Conservation (phyloP, 2,329 filamentous ascomycete genomes). For the Trichoderma koningiopsis region DNA sequence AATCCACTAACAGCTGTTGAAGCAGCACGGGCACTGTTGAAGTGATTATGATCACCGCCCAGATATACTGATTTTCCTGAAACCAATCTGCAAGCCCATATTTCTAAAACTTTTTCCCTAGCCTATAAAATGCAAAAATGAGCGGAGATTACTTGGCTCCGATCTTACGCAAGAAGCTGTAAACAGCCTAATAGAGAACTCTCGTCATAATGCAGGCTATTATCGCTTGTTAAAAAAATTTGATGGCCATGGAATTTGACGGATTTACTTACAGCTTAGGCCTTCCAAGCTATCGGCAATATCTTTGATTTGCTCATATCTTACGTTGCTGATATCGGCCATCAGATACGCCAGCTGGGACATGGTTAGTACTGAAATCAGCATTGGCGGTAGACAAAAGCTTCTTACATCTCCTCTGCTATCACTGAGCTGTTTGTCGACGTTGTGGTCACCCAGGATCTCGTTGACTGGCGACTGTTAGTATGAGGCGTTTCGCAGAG, state of each 20-base stretch:
- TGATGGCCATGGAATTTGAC: background rate
- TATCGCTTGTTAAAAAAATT: conserved; percentile 24
- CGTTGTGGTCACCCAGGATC: conserved; percentile 91
- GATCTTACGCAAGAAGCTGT: background rate
- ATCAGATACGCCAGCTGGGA: conserved; percentile 84
- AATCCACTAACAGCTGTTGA: background rate
- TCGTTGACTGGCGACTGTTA: conserved; percentile 70
- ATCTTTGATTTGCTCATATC: conserved; percentile 77
- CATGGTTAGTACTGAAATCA: conserved; percentile 18
- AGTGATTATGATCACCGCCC: conserved; percentile 13
- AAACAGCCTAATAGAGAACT: conserved; percentile 46
- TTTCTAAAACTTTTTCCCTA: background rate
- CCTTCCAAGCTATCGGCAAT: conserved; percentile 81
- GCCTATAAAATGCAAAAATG: background rate
- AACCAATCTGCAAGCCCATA: background rate
- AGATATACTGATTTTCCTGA: conserved; percentile 4
- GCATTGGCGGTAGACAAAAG: background rate
- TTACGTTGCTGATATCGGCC: conserved; percentile 92
- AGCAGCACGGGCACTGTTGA: conserved; percentile 6
- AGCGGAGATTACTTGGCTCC: background rate
- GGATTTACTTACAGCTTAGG: conserved; percentile 67
- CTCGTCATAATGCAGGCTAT: conserved; percentile 51
- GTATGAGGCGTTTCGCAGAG: background rate
- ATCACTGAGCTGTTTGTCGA: conserved; percentile 98
- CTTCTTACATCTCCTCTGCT: conserved; percentile 77